These are phyloP conservation scores for Acacia melanoxylon DNA, from an alignment of 306 rosid genomes.

Conservation along the genomic window DNA sequence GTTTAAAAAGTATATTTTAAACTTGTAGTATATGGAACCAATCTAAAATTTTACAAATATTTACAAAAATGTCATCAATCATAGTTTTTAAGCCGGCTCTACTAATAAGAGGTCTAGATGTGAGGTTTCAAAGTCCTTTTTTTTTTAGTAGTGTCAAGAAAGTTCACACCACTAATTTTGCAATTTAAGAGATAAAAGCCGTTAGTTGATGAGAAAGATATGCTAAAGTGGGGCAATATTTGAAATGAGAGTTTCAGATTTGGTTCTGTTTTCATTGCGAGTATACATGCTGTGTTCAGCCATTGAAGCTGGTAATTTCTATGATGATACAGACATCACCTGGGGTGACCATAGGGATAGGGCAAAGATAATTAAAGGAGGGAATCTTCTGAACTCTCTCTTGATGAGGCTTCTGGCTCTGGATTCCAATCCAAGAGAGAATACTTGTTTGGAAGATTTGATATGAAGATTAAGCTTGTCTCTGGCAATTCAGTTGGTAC, in stretches of 20 bases:
- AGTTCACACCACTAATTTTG: not conserved
- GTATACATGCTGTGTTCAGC: not conserved
- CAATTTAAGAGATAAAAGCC: not conserved
- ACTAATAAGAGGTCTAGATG: too few species aligned
- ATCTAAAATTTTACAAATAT: too few species aligned
- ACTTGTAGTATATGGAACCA: too few species aligned
- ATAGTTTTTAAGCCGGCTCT: too few species aligned
- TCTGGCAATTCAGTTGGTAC: constrained; percentile 49
- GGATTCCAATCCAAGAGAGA: constrained; percentile 41
- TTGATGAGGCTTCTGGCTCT: constrained; percentile 45
- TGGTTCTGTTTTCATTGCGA: constrained; percentile 8
- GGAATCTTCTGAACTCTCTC: constrained; percentile 33
- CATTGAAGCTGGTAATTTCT: constrained; percentile 11
- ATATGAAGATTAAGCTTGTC: constrained; percentile 36
- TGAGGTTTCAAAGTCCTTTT: too few species aligned
- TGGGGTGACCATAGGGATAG: constrained; percentile 37
- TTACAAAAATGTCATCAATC: too few species aligned
- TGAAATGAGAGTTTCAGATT: constrained; percentile 1
- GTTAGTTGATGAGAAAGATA: not conserved
- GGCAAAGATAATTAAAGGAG: constrained; percentile 27
- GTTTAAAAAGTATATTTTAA: too few species aligned
- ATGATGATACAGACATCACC: constrained; percentile 2
- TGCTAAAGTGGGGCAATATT: not conserved
- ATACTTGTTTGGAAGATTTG: constrained; percentile 26
- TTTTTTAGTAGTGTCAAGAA: too few species aligned